Base-by-base conservation (phyloP, 306 rosid species). In the Quercus aquifolioides region DNA sequence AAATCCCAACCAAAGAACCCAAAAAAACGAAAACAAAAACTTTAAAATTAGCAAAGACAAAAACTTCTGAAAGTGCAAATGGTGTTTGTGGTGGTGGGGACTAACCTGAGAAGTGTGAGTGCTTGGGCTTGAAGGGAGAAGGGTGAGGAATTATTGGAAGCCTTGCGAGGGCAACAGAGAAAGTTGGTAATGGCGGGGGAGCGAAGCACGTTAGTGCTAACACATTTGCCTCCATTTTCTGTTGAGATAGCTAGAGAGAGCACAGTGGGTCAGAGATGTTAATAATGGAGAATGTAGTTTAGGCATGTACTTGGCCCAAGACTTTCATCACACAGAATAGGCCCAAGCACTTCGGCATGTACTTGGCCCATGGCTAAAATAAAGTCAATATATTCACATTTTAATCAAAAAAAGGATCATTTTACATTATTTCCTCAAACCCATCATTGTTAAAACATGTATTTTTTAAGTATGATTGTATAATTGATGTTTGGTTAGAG, bases 21-120 rank as follows among this genome's bases (percentile, higher is more conserved):
- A 25, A 26, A 21, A 1, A 49, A 17, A 31, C 3, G 3, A 55
- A 67, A 6, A 13, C 4, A 19, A 62, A 67, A 69, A 28, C 20
- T 30, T n/a, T 1, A 75, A 55, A 23, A 10, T 11, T n/a, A 25
- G 72, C 26, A 81, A 78, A 65, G 28, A 71, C 73, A 58, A 15
- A 74, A 74, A 49, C 54, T n/a, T 72, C 57, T 9, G 77, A 62
- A 33, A 33, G 84, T 74, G 77, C 1, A 35, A 58, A 17, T 13
- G 67, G 73, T 70, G 25, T 28, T 25, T 17, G 73, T 5, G 57
- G 30, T 33, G 72, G 43, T 3, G 43, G 65, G 14, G 33, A 84
- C 84, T 71, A 84, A 88, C 97, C 92, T 85, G 87, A 62, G 72
- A 23, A 21, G 26, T 86, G 56, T 63, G 86, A 78, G 81, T 4